These are phyloP conservation scores for Hortaea sp. DNA, from an alignment of 2,329 filamentous ascomycete genomes.

Conservation along the genomic window DNA sequence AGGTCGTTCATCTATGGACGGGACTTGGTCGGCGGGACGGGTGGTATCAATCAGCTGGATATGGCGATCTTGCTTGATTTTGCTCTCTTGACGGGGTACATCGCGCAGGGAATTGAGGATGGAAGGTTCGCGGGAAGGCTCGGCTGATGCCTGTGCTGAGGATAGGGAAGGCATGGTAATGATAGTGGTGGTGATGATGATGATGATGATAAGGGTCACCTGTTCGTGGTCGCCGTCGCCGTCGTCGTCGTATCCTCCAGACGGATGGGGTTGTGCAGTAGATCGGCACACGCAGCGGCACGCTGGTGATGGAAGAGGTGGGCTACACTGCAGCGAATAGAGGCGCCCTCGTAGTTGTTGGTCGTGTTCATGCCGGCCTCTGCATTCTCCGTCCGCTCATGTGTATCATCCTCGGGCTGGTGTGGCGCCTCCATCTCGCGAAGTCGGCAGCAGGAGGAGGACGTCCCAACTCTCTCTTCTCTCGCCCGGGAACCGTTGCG, in stretches of 20 bases:
- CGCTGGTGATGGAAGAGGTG: conserved; percentile 4
- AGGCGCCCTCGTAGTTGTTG: neutral
- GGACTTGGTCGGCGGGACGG: conserved; percentile 9
- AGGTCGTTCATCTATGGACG: conserved; percentile 5
- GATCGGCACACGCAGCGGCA: conserved; percentile 6
- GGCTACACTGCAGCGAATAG: neutral
- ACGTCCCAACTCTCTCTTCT: too few relatives aligned
- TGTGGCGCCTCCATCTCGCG: too few relatives aligned
- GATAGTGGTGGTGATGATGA: neutral
- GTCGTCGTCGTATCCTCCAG: conserved; percentile 11
- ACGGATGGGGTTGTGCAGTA: conserved; percentile 9
- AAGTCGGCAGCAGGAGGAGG: too few relatives aligned
- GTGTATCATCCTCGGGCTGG: too few relatives aligned
- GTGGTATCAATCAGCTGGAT: conserved; percentile 56
- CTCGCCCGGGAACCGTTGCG: too few relatives aligned
- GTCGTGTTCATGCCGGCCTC: neutral
- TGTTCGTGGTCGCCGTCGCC: neutral
- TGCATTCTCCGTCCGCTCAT: too few relatives aligned
- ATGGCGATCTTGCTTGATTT: conserved; percentile 41
- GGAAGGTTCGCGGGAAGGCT: conserved; percentile 18
- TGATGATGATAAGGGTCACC: conserved; percentile 7
- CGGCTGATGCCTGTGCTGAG: neutral
- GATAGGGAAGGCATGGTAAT: too few relatives aligned
- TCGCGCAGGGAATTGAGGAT: conserved; percentile 14
- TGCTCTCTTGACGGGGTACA: conserved; percentile 10